These are phyloP conservation scores for Colletotrichum brevisporum DNA, from an alignment of 2,329 filamentous ascomycete genomes.

Conservation along the genomic window DNA sequence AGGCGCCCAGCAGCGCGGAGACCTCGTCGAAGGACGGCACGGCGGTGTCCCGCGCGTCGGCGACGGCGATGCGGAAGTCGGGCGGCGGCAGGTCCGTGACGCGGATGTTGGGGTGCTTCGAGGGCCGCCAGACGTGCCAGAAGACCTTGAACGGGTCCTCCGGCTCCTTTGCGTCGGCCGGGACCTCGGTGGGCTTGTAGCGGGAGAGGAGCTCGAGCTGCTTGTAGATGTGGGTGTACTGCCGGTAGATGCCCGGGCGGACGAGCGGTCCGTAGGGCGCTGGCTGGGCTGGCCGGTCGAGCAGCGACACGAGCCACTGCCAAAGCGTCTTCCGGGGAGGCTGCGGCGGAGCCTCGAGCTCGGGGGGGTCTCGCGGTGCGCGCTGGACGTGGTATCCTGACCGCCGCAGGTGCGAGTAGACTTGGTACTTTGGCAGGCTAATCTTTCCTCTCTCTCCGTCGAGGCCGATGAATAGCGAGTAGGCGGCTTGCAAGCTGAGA, in stretches of 20 bases:
- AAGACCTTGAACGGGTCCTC: constrained; percentile 77
- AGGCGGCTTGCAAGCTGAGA: constrained; percentile 91
- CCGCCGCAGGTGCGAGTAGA: constrained; percentile 88
- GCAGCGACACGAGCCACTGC: constrained; percentile 68
- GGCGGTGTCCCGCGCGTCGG: constrained; percentile 79
- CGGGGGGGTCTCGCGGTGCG: constrained; percentile 61
- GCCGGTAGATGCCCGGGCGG: constrained; percentile 74
- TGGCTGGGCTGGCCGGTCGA: constrained; percentile 50
- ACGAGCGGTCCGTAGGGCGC: constrained; percentile 70
- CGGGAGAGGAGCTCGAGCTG: constrained; percentile 81
- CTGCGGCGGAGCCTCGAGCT: constrained; percentile 7
- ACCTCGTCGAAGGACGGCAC: constrained; percentile 84
- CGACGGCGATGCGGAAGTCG: constrained; percentile 87
- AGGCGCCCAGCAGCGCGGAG: constrained; percentile 77
- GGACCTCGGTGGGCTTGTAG: constrained; percentile 68
- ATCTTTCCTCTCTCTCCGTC: constrained; percentile 74
- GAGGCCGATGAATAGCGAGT: constrained; percentile 84
- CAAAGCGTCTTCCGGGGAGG: constrained; percentile 54
- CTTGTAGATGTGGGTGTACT: constrained; percentile 80
- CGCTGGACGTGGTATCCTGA: constrained; percentile 86
- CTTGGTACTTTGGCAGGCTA: constrained; percentile 84
- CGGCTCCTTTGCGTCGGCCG: constrained; percentile 46
- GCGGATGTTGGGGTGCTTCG: constrained; percentile 72
- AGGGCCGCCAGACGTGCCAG: constrained; percentile 87
- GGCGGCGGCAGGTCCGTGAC: constrained; percentile 85